Base-by-base conservation (phyloP, 2,329 filamentous ascomycete species). In the Aspergillus unguis region DNA sequence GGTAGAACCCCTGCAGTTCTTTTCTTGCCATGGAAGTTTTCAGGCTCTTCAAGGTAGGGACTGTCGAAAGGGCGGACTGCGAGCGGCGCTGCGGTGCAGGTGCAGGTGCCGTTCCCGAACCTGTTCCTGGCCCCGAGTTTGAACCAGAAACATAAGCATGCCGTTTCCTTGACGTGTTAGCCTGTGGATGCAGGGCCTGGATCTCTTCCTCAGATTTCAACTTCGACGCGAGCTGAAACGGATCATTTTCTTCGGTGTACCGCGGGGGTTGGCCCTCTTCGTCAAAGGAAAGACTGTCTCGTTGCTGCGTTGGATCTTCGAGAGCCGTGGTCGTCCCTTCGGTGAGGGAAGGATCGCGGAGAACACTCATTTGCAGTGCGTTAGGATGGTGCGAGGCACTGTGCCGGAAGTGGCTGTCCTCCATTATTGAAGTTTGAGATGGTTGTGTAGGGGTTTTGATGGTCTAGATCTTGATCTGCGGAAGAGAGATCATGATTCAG, bases 191-290 rank as follows among this genome's bases (percentile, higher is more conserved):
- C 69, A 95, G 92, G 62, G 82, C 78, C 33, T 85, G 81, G 58
- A 96, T 83, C 68, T 96, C 89, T 17, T 80, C 82, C 29, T 84
- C 77, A 23, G 87, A 85, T 75, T 96, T 97, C 69, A 94, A 83
- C 49, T 83, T 85, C 2, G 83, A 82, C 1, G 88, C 84, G 3
- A 97, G 84, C 50, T 85, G 83, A 71, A 90, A 94, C 0, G 92
- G 92, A 63, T 97, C 92, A 64, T 83, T 87, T 59, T 85, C 84
- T 27, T 72, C 70, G 23, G 78, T 82, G 63, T 85, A 82, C 6
- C 77, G 78, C 0, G 86, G 85, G 0, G 66, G 63, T 38, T 70
- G 68, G n/a, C 67, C 65, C 63, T 81, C 78, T 52, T 78, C 70
- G 55, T 80, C 78, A 38, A 60, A 63, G 44, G 23, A 38, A 23